Evolutionary conservation across 164 flowering plant genomes (phyloP).

Genomic region (Paratinospora sagittata): DNA sequence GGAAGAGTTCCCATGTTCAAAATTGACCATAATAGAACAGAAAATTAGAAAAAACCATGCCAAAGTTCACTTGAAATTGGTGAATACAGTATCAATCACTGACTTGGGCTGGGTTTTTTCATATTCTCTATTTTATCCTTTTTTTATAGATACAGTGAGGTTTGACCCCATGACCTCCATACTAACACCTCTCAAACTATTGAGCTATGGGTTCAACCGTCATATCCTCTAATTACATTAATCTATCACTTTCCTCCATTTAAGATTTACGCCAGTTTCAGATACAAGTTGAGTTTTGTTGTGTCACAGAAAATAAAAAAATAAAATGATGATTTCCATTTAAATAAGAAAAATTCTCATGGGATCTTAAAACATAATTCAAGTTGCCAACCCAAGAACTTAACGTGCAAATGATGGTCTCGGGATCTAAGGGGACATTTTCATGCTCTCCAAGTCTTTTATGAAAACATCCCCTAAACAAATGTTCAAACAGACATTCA

Average conservation of each 20-base stretch:
- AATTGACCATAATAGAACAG: neutral
- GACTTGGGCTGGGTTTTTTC: too few relatives aligned
- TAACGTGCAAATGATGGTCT: neutral
- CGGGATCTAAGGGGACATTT: neutral
- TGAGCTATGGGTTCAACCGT: neutral
- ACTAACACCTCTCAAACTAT: neutral
- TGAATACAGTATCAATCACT: neutral
- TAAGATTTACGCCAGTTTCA: neutral
- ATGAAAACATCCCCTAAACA: neutral
- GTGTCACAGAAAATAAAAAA: neutral
- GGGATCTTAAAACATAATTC: neutral
- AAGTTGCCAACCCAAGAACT: neutral
- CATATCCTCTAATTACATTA: neutral
- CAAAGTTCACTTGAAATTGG: neutral
- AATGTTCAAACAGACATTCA: neutral
- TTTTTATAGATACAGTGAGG: neutral
- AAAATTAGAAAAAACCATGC: neutral
- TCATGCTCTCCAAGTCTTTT: neutral
- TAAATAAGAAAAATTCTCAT: neutral
- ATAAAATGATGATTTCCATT: neutral
- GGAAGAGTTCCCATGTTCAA: neutral
- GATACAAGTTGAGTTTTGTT: neutral
- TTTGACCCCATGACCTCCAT: neutral
- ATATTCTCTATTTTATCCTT: too few relatives aligned
- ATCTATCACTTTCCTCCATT: neutral